These are phyloP conservation scores for Vavraia culicis DNA, from an alignment of 371 early-diverging fungal genomes.

Conservation along the genomic window DNA sequence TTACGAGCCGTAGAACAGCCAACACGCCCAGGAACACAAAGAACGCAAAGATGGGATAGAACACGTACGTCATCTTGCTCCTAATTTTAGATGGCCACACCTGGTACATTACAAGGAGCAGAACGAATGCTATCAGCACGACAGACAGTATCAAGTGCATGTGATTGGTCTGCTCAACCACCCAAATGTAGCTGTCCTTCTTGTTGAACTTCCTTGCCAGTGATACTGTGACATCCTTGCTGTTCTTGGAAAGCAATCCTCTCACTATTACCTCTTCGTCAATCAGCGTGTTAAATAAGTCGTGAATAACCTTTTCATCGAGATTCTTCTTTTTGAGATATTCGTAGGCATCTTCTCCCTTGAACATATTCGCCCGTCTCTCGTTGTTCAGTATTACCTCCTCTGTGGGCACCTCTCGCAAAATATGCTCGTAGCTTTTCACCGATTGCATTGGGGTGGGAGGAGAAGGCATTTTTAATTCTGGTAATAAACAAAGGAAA, in stretches of 20 bases:
- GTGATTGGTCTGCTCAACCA: slow-evolving; percentile 65
- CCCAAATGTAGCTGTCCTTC: slow-evolving; percentile 64
- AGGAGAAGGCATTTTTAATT: no score
- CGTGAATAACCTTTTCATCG: slow-evolving; percentile 1
- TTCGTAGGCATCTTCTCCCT: slow-evolving; percentile 4
- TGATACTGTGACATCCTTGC: slow-evolving; percentile 5
- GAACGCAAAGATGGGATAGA: slow-evolving; percentile 48
- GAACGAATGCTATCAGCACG: slow-evolving; percentile 54
- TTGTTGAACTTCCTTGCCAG: slow-evolving; percentile 14
- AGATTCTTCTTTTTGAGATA: slow-evolving; percentile 1
- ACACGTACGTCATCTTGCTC: slow-evolving; percentile 65
- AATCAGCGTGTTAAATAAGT: slow-evolving; percentile 14
- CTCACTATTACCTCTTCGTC: slow-evolving; percentile 16
- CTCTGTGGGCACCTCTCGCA: slow-evolving; percentile 2
- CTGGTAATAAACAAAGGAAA: no score
- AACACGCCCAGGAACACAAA: slow-evolving; percentile 66
- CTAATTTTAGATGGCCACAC: slow-evolving; percentile 69
- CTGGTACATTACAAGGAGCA: slow-evolving; percentile 79
- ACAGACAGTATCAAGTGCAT: slow-evolving; percentile 53
- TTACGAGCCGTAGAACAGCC: slow-evolving; percentile 61
- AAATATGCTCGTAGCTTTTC: no score
- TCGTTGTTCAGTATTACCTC: slow-evolving; percentile 23
- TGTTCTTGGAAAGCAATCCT: slow-evolving; percentile 5
- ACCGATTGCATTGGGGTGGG: no score
- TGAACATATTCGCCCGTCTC: slow-evolving; percentile 21